These are phyloP conservation scores for Termitomyces titanicus DNA, from an alignment of 768 basidiomycete species.

Conservation along the genomic window DNA sequence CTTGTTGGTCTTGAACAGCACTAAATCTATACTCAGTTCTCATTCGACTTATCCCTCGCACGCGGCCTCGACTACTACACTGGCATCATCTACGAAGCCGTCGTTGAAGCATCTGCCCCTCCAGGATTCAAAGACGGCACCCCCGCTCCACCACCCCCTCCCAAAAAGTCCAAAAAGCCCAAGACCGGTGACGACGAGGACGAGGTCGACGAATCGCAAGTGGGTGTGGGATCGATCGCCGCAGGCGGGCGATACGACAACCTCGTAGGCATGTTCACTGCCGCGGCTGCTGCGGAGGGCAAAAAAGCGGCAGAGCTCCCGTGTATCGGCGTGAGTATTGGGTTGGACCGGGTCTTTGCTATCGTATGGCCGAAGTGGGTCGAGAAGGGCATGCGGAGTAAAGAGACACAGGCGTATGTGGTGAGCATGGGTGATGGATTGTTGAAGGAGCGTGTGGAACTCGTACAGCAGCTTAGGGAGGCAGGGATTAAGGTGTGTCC, in stretches of 20 bases:
- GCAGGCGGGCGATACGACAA: slow-evolving; percentile 96
- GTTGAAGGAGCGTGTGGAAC: slow-evolving; percentile 75
- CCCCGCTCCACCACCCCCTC: slow-evolving; percentile 24
- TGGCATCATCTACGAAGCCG: slow-evolving; percentile 96
- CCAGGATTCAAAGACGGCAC: slow-evolving; percentile 67
- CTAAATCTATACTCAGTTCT: slow-evolving; percentile 54
- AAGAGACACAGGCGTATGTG: slow-evolving; percentile 92
- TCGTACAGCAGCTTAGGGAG: slow-evolving; percentile 78
- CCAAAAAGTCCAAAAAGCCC: slow-evolving; percentile 40
- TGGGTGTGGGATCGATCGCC: slow-evolving; percentile 99
- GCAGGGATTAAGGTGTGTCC: slow-evolving; percentile 79
- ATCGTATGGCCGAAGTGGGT: slow-evolving; percentile 86
- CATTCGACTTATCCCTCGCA: slow-evolving; percentile 96
- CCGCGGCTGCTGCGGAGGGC: slow-evolving; percentile 71
- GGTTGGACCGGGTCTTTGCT: slow-evolving; percentile 90
- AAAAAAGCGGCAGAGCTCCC: slow-evolving; percentile 69
- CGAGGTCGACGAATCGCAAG: slow-evolving; percentile 87
- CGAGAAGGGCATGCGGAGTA: slow-evolving; percentile 74
- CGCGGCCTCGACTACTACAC: slow-evolving; percentile 98
- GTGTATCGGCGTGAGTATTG: slow-evolving; percentile 91
- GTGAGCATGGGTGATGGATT: slow-evolving; percentile 89
- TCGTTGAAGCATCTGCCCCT: slow-evolving; percentile 90
- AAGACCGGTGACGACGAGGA: slow-evolving; percentile 57
- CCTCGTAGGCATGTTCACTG: slow-evolving; percentile 89
- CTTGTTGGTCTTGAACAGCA: not conserved